phyloP scores from a whole-genome alignment of 805 yeast genomes.

The Starmerella asiatica region DNA sequence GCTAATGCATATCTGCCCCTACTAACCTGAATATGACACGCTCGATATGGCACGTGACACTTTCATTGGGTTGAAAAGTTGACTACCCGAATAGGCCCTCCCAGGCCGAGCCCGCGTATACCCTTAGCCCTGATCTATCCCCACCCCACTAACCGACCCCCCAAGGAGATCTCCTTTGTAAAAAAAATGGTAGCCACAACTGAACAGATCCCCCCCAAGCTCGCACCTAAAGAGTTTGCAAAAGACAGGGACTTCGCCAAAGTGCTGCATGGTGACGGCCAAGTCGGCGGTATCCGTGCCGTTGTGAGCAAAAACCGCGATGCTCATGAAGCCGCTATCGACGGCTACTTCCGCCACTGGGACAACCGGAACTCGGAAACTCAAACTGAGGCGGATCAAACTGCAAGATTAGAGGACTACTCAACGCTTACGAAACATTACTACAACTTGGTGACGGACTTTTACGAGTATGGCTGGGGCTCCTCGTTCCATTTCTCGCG shows the following conservation, averaged over 20 bases:
- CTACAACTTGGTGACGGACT: conserved; percentile 93
- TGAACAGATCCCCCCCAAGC: conserved; percentile 19
- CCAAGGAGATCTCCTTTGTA: too few species aligned
- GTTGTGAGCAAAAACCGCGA: conserved; percentile 60
- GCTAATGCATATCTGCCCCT: too few species aligned
- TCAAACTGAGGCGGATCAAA: conserved; percentile 45
- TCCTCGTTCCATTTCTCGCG: conserved; percentile 94
- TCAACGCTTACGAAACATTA: conserved; percentile 86
- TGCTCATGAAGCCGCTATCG: conserved; percentile 72
- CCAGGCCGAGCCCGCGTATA: too few species aligned
- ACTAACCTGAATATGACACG: too few species aligned
- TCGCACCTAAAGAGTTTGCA: conserved; percentile 43
- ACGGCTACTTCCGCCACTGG: conserved; percentile 94
- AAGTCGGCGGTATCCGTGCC: conserved; percentile 62
- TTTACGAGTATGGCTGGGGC: conserved; percentile 99
- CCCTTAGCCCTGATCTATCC: too few species aligned
- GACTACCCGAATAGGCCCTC: too few species aligned
- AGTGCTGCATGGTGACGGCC: conserved; percentile 71
- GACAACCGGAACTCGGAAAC: conserved; percentile 52
- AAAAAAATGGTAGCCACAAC: neutral
- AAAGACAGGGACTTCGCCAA: conserved; percentile 62
- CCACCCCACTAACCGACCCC: too few species aligned
- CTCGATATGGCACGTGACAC: too few species aligned
- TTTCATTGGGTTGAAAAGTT: too few species aligned
- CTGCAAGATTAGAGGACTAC: conserved; percentile 62